Base-by-base conservation (phyloP, 2,329 filamentous ascomycete genomes). In the Pseudogymnoascus verrucosus region DNA sequence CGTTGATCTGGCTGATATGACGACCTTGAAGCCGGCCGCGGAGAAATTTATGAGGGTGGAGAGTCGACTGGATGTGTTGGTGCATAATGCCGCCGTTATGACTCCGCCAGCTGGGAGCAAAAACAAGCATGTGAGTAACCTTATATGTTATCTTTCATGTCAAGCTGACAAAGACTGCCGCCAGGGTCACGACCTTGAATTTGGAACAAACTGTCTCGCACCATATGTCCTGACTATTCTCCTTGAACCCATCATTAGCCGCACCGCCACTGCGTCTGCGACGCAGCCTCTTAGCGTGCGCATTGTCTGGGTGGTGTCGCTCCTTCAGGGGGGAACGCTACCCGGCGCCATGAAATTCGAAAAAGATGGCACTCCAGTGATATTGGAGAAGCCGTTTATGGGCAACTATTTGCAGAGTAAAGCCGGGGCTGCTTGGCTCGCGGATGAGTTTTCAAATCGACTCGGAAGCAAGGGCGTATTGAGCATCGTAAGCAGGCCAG, bases 81-180 rank as follows among this genome's bases (percentile, higher is more conserved):
- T 78, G 67, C 78, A 80, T 66, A 81, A 81, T 70, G 79, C 79
- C 0, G 79, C 75, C 10, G 71, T 80, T 34, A 79, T 79, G 74
- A 69, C 69, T 2, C 72, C 77, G 1, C 77, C 78, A 0, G 69
- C 71, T n/a, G 77, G 75, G 0, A 75, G 72, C 26, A 74, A 73
- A 70, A 78, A 78, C 1, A 72, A 71, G 37, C 40, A 60, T 31
- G 69, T 69, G 63, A 16, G 67, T 64, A 19, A 31, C 14, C 8
- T 61, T 23, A 28, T n/a, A 5, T 54, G 36, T 64, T 63, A 12
- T 8, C 4, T 28, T 54, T 60, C 34, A 39, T 39, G n/a, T 23
- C 23, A 34, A 14, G 51, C 42, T 61, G 44, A 62, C 47, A n/a
- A 14, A 39, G 26, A 2, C 14, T 61, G 4, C 4, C 31, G 5